Conservation (phyloP, 202 grass and related monocot species). For the Setaria viridis region DNA sequence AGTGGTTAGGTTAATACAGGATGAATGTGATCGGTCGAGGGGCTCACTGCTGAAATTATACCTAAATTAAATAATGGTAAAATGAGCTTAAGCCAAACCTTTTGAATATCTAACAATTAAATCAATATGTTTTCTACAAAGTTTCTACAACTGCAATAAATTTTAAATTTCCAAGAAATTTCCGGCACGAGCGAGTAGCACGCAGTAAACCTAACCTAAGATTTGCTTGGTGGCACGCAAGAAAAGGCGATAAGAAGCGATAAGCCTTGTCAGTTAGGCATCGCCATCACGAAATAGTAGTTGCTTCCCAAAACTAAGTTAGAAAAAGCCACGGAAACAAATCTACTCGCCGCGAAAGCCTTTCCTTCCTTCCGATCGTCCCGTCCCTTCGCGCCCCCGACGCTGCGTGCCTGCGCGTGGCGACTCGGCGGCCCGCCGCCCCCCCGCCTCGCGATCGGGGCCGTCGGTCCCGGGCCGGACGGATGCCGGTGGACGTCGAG, state of each 20-base stretch:
- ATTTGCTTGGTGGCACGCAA: background rate
- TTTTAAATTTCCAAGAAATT: background rate
- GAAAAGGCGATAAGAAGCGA: constrained; percentile 9
- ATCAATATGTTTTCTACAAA: background rate
- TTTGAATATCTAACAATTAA: background rate
- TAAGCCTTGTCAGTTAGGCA: constrained; percentile 40
- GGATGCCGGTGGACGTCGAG: constrained; percentile 58
- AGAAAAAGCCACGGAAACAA: constrained; percentile 23
- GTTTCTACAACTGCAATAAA: background rate
- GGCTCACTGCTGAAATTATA: no score
- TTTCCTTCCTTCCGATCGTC: background rate
- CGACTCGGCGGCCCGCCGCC: background rate
- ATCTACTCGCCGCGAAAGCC: background rate
- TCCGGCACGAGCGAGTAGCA: background rate
- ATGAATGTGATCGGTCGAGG: no score
- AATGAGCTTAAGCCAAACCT: background rate
- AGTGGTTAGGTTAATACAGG: no score
- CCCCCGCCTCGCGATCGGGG: background rate
- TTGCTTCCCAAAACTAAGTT: constrained; percentile 1
- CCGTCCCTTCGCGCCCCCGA: constrained; percentile 17
- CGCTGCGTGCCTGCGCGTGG: constrained; percentile 1
- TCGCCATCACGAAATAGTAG: constrained; percentile 7
- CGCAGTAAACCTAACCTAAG: constrained; percentile 14
- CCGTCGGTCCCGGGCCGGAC: constrained; percentile 13
- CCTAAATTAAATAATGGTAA: background rate